These are phyloP conservation scores for Stropharia rugosoannulata DNA, from an alignment of 768 basidiomycete genomes.

Conservation along the genomic window DNA sequence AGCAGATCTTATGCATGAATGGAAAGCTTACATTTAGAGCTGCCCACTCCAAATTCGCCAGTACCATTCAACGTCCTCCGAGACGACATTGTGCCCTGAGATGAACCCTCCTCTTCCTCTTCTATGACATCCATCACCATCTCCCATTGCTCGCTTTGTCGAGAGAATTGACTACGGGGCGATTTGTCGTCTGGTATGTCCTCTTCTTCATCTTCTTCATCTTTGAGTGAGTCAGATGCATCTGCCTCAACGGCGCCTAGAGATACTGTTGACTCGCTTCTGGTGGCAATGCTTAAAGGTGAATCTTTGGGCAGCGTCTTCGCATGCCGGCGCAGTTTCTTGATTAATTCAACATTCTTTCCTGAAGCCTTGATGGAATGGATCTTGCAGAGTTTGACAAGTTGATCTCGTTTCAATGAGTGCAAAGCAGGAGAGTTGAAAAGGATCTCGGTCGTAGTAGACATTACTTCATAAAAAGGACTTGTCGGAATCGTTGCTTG, in stretches of 20 bases:
- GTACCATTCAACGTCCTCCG: slow-evolving; percentile 37
- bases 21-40: slow-evolving; percentile 54
- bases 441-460: slow-evolving; percentile 74
- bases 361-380: slow-evolving; percentile 79
- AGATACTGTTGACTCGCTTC: slow-evolving; percentile 40
- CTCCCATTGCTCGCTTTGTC: slow-evolving; percentile 83
- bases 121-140: slow-evolving; percentile 82
- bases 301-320: slow-evolving; percentile 56
- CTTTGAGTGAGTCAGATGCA: slow-evolving; percentile 16
- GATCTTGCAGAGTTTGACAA: slow-evolving; percentile 82
- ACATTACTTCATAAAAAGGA: slow-evolving; percentile 39
- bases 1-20: slow-evolving; percentile 3
- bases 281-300: slow-evolving; percentile 53
- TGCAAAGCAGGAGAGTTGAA: slow-evolving; percentile 85
- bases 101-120: slow-evolving; percentile 60
- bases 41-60: slow-evolving; percentile 73
- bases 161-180: slow-evolving; percentile 30
- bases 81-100: slow-evolving; percentile 50
- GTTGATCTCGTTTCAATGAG: slow-evolving; percentile 82
- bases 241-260: slow-evolving; percentile 12
- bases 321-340: slow-evolving; percentile 68
- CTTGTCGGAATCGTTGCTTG: too few species aligned
- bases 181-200: slow-evolving; percentile 21
- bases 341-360: slow-evolving; percentile 75
- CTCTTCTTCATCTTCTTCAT: slow-evolving; percentile 25